These are phyloP conservation scores for Exophiala dermatitidis DNA, from an alignment of 2,329 filamentous ascomycete genomes.

Conservation along the genomic window DNA sequence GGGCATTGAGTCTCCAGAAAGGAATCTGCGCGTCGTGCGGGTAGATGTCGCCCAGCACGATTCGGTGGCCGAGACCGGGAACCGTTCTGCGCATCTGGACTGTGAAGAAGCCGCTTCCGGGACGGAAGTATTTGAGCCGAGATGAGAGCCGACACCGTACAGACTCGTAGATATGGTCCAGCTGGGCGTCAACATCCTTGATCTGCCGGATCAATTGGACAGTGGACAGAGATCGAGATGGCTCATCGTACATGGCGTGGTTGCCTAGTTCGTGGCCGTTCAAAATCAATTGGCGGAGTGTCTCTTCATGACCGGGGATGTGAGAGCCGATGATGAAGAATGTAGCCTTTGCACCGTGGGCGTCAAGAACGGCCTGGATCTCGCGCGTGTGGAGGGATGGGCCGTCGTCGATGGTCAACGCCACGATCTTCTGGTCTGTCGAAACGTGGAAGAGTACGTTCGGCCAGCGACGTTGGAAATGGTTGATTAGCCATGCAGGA, in stretches of 20 bases:
- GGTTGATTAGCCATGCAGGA: slow-evolving; percentile 61
- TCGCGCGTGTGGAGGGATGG: slow-evolving; percentile 65
- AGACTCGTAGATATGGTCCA: slow-evolving; percentile 49
- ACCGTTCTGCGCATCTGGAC: slow-evolving; percentile 58
- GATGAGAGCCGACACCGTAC: slow-evolving; percentile 26
- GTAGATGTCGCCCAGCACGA: slow-evolving; percentile 79
- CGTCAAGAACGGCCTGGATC: slow-evolving; percentile 61
- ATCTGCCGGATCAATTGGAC: slow-evolving; percentile 58
- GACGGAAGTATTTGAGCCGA: slow-evolving; percentile 64
- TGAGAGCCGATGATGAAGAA: slow-evolving; percentile 86
- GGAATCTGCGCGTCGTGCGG: slow-evolving; percentile 85
- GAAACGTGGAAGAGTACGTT: slow-evolving; percentile 69
- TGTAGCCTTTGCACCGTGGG: slow-evolving; percentile 64
- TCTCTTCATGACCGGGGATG: slow-evolving; percentile 50
- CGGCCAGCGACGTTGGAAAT: slow-evolving; percentile 65
- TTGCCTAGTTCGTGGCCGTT: slow-evolving; percentile 70
- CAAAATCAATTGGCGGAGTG: slow-evolving; percentile 52
- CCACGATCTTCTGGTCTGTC: slow-evolving; percentile 58
- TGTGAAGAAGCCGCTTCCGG: slow-evolving; percentile 78
- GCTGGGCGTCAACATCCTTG: slow-evolving; percentile 53
- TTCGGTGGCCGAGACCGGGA: slow-evolving; percentile 55
- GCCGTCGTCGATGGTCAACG: slow-evolving; percentile 80
- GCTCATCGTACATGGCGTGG: slow-evolving; percentile 83
- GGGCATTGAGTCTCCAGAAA: slow-evolving; percentile 62
- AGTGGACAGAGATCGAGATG: slow-evolving; percentile 56